Conservation (phyloP, 208 protist species). For the Novymonas esmeraldas region DNA sequence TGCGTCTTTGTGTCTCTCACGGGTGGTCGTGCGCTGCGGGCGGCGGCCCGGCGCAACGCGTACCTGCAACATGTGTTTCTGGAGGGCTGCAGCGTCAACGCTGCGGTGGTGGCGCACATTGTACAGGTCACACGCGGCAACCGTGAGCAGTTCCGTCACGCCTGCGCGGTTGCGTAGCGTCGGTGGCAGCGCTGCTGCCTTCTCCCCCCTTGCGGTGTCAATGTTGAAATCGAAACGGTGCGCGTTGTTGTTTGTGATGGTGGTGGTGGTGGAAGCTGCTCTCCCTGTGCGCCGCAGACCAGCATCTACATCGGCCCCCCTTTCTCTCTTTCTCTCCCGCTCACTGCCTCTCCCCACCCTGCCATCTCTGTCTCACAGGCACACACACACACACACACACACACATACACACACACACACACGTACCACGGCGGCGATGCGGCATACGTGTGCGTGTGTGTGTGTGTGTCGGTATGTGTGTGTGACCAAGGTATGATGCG, state of each 20-base stretch:
- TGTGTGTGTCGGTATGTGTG: too few relatives aligned
- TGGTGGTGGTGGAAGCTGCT: too few relatives aligned
- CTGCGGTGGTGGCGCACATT: conserved; percentile 37
- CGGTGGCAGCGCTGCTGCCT: background rate
- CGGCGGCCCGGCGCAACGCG: conserved; percentile 36
- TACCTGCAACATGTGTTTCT: conserved; percentile 40
- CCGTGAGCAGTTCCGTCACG: conserved; percentile 17
- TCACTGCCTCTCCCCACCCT: too few relatives aligned
- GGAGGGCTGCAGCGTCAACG: conserved; percentile 46
- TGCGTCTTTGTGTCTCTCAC: conserved; percentile 36
- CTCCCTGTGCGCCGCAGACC: too few relatives aligned
- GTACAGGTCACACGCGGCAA: conserved; percentile 27
- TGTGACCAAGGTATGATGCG: too few relatives aligned
- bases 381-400: too few relatives aligned
- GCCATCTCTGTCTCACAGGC: background rate
- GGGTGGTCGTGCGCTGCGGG: conserved; percentile 42
- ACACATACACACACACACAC: background rate
- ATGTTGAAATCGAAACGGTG: too few relatives aligned
- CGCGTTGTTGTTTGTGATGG: too few relatives aligned
- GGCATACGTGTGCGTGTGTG: too few relatives aligned
- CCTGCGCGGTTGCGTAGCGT: background rate
- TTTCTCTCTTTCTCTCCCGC: background rate
- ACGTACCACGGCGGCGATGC: too few relatives aligned
- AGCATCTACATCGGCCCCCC: background rate
- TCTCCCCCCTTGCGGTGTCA: too few relatives aligned